Conservation (phyloP, 257 asterid species). For the Jacaranda copaia region DNA sequence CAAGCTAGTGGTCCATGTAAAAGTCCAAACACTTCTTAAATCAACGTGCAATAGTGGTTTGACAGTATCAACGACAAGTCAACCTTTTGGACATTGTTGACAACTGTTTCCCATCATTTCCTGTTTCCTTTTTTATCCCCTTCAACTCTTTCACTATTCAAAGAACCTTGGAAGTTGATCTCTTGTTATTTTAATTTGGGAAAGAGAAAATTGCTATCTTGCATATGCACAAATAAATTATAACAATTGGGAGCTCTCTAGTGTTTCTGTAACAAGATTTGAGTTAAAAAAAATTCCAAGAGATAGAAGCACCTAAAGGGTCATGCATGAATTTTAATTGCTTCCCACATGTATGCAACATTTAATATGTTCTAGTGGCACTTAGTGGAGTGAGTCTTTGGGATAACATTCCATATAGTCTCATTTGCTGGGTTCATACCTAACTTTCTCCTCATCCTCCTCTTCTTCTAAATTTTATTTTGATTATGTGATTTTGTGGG, state of each 20-base stretch:
- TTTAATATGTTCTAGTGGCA: too few relatives aligned
- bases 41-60: slow-evolving; percentile 39
- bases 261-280: not conserved
- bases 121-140: not conserved
- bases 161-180: not conserved
- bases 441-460: not conserved
- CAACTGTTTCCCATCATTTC: slow-evolving; percentile 62
- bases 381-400: not conserved
- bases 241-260: not conserved
- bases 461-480: too few relatives aligned
- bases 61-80: slow-evolving; percentile 48
- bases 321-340: slow-evolving; percentile 23
- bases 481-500: too few relatives aligned
- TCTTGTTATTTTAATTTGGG: slow-evolving; percentile 6
- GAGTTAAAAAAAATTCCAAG: not conserved
- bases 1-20: slow-evolving; percentile 44
- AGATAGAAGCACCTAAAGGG: slow-evolving; percentile 2
- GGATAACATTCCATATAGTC: not conserved
- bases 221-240: not conserved
- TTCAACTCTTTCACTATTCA: not conserved
- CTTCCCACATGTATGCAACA: slow-evolving; percentile 48
- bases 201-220: not conserved
- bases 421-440: not conserved
- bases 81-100: slow-evolving; percentile 48
- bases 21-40: slow-evolving; percentile 43